Percentiles rank a stretch among this genome's conserved stretches.
phyloP scores from a whole-genome alignment of 1,284 basidiomycete species.

The Boletus mariae region DNA sequence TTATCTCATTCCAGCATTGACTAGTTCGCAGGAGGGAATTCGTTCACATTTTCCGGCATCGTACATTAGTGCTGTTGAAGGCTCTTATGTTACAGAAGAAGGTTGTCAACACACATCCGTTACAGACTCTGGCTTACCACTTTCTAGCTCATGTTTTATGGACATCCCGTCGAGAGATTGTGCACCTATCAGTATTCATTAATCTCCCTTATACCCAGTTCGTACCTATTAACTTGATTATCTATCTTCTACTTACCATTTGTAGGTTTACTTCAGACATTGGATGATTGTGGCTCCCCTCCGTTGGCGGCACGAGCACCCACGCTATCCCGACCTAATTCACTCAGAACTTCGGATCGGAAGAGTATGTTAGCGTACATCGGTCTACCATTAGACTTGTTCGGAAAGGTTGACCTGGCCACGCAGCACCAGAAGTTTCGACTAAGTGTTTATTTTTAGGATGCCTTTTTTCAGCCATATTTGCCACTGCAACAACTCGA shows the following conservation, averaged over 20 bases:
- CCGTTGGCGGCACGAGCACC: constrained; percentile 70
- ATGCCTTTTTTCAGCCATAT: constrained; percentile 97
- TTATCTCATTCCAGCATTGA: constrained; percentile 1
- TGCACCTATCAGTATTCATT: constrained; percentile 98
- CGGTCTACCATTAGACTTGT: constrained; percentile 86
- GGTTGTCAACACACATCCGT: constrained; percentile 38
- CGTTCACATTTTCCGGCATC: constrained; percentile 91
- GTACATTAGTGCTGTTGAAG: constrained; percentile 92
- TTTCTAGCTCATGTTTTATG: constrained; percentile 89
- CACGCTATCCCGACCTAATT: constrained; percentile 69
- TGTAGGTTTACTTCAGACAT: constrained; percentile 75
- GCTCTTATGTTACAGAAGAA: constrained; percentile 90
- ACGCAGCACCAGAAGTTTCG: not conserved
- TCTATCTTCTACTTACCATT: constrained; percentile 1
- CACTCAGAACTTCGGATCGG: constrained; percentile 85
- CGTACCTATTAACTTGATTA: constrained; percentile 13
- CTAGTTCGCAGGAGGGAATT: constrained; percentile 66
- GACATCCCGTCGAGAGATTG: constrained; percentile 93
- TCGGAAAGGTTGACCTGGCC: constrained; percentile 59
- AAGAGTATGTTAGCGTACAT: constrained; percentile 90
- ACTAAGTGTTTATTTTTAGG: constrained; percentile 40
- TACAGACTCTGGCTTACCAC: constrained; percentile 4
- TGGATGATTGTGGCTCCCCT: constrained; percentile 93
- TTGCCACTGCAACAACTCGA: constrained; percentile 95
- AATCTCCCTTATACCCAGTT: constrained; percentile 78